Evolutionary conservation across 2,329 filamentous ascomycete species (phyloP).

Genomic region (Sarocladiaceae sp.): DNA sequence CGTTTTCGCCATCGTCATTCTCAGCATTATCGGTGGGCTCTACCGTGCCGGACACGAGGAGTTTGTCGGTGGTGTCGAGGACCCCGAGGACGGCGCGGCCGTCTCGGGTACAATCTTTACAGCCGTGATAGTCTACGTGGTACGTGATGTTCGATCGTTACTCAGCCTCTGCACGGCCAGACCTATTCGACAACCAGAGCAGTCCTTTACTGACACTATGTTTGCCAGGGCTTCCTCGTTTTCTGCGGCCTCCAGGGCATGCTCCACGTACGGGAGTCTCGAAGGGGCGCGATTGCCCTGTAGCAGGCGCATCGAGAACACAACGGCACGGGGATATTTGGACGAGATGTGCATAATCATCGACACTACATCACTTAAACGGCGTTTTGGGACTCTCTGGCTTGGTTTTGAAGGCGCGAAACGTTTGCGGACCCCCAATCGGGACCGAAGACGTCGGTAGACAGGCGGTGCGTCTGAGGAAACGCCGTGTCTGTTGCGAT

Average conservation of each 20-base stretch:
- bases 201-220: not conserved
- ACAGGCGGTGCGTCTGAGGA: too few species aligned
- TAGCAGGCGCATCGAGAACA: slow-evolving; percentile 24
- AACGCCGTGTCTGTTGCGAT: not conserved
- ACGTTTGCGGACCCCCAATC: too few species aligned
- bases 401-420: not conserved
- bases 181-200: too few species aligned
- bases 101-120: slow-evolving; percentile 83
- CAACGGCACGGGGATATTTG: slow-evolving; percentile 30
- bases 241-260: slow-evolving; percentile 89
- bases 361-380: not conserved
- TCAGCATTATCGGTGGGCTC: slow-evolving; percentile 60
- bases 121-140: slow-evolving; percentile 81
- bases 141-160: slow-evolving; percentile 42
- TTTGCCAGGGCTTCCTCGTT: slow-evolving; percentile 69
- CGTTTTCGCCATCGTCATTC: slow-evolving; percentile 58
- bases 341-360: slow-evolving; percentile 19
- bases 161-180: not conserved
- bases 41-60: slow-evolving; percentile 77
- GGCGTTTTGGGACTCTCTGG: slow-evolving; percentile 5
- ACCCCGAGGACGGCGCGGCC: slow-evolving; percentile 65
- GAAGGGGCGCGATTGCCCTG: slow-evolving; percentile 77
- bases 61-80: slow-evolving; percentile 69
- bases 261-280: slow-evolving; percentile 75
- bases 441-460: not conserved